Percentiles rank a stretch among this genome's conserved stretches.
Evolutionary conservation across 345 rosid genomes (phyloP).

Genomic region (Toxicodendron radicans): DNA sequence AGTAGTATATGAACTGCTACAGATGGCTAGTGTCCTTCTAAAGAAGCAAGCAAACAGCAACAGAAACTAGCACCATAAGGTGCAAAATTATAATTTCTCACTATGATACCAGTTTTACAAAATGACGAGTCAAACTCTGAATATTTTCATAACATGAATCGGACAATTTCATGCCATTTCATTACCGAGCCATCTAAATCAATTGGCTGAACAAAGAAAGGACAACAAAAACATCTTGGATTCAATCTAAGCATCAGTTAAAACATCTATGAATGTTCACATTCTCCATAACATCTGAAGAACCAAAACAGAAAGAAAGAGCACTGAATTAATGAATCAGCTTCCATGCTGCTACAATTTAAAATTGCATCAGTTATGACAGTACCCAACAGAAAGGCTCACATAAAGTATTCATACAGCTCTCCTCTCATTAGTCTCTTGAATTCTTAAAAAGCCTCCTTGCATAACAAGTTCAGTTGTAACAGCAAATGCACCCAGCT

Average conservation of each 20-base stretch:
- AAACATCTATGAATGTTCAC: conserved; percentile 1
- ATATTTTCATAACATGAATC: background rate
- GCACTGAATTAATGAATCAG: background rate
- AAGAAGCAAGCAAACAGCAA: no score
- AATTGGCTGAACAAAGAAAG: conserved; percentile 8
- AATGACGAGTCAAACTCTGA: background rate
- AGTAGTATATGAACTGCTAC: no score
- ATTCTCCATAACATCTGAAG: background rate
- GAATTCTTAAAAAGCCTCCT: background rate
- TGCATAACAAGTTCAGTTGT: background rate
- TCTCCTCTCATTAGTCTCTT: background rate
- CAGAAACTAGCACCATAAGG: no score
- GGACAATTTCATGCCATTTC: background rate
- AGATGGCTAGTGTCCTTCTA: no score
- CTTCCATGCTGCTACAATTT: background rate
- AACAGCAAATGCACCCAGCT: background rate
- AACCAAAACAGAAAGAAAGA: background rate
- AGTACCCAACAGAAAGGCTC: background rate
- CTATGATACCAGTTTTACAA: no score
- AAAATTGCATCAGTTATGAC: background rate
- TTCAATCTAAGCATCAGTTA: background rate
- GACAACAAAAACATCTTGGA: background rate
- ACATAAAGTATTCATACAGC: background rate
- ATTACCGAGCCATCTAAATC: background rate
- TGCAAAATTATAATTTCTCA: no score